phyloP scores from a whole-genome alignment of 176 grass and related monocot genomes.

The Alloteropsis semialata region DNA sequence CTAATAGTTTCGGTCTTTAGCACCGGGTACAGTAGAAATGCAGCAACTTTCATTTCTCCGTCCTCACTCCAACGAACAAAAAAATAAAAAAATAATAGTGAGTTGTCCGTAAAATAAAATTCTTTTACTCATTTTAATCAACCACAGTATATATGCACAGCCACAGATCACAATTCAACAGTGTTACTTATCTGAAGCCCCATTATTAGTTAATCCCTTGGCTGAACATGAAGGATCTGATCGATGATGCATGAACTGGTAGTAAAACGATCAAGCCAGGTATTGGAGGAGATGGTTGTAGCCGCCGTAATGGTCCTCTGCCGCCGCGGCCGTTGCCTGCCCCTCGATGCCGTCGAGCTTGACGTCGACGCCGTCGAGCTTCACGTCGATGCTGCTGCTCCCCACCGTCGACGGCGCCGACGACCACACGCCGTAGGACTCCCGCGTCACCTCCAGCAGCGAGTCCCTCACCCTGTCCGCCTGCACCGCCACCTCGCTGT shows the following conservation, averaged over 20 bases:
- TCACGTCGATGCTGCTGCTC: neutral
- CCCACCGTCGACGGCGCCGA: neutral
- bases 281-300: constrained; percentile 65
- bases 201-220: neutral
- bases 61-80: no score
- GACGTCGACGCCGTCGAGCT: constrained; percentile 8
- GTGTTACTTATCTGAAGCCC: neutral
- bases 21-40: no score
- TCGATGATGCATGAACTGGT: no score
- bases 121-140: neutral
- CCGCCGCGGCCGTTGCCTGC: neutral
- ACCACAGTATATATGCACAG: neutral
- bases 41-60: no score
- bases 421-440: constrained; percentile 47
- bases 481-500: constrained; percentile 58
- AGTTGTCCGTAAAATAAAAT: neutral
- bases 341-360: constrained; percentile 11
- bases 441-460: constrained; percentile 75
- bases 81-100: no score
- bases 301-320: constrained; percentile 36
- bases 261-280: constrained; percentile 27
- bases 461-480: constrained; percentile 78
- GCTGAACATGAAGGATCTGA: neutral
- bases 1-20: no score
- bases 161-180: neutral